A percentile compares a stretch with the other conserved stretches of the same genome.
Evolutionary conservation across 352 stramenopile genomes (phyloP).

Genomic region (Peronosclerospora sorghi): DNA sequence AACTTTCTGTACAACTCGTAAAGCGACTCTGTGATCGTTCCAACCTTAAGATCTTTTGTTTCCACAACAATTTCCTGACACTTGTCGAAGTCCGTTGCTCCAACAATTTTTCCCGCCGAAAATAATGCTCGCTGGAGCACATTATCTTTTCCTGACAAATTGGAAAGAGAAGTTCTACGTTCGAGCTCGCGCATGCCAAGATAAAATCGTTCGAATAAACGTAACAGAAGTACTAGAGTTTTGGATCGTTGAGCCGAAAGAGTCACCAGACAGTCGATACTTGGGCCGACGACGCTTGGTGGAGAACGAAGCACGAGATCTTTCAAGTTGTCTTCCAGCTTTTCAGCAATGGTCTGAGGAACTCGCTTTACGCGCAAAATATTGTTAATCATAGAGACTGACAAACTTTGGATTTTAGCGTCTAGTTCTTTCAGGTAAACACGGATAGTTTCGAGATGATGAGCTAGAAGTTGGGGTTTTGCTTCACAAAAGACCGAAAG

Average conservation of each 20-base stretch:
- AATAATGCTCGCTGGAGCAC: slow-evolving; percentile 71
- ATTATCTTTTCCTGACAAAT: slow-evolving; percentile 26
- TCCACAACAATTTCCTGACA: slow-evolving; percentile 19
- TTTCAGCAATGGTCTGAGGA: slow-evolving; percentile 26
- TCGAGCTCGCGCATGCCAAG: slow-evolving; percentile 43
- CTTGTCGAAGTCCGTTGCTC: slow-evolving; percentile 52
- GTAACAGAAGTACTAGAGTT: slow-evolving; percentile 31
- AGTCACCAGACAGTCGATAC: slow-evolving; percentile 60
- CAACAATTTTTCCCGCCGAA: slow-evolving; percentile 51
- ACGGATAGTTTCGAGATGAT: slow-evolving; percentile 58
- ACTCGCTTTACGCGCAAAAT: slow-evolving; percentile 53
- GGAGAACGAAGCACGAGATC: slow-evolving; percentile 43
- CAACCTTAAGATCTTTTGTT: slow-evolving; percentile 29
- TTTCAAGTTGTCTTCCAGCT: slow-evolving; percentile 55
- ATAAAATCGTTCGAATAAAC: slow-evolving; percentile 62
- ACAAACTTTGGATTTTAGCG: slow-evolving; percentile 43
- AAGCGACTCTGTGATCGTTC: slow-evolving; percentile 43
- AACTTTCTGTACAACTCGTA: slow-evolving; percentile 51
- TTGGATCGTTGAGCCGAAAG: slow-evolving; percentile 36
- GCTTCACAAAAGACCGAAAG: slow-evolving; percentile 67
- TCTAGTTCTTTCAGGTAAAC: slow-evolving; percentile 63
- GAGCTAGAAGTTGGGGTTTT: slow-evolving; percentile 37
- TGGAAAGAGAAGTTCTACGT: slow-evolving; percentile 20
- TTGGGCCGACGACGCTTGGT: slow-evolving; percentile 76
- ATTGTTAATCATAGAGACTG: slow-evolving; percentile 50